A percentile compares a stretch with the other conserved stretches of the same genome.
These are phyloP conservation scores for Phytophthora sojae DNA, from an alignment of 352 stramenopile genomes.

Conservation along the genomic window DNA sequence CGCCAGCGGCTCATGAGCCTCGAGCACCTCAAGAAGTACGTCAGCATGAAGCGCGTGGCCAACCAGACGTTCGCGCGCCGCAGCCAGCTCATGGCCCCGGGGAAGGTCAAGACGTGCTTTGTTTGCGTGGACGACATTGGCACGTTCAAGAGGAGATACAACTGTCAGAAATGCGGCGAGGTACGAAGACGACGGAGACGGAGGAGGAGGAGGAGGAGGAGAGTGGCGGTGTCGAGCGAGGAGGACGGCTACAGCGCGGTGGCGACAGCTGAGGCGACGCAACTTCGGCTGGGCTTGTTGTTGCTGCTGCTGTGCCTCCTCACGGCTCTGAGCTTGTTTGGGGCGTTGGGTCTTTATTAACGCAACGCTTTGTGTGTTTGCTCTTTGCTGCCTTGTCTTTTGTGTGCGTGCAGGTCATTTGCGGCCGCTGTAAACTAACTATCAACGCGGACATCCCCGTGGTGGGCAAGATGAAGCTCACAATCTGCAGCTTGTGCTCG, in stretches of 20 bases:
- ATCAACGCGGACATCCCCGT: conserved; percentile 86
- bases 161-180: conserved; percentile 88
- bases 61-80: conserved; percentile 77
- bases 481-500: conserved; percentile 83
- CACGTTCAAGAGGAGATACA: conserved; percentile 82
- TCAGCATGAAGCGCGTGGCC: conserved; percentile 82
- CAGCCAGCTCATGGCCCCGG: conserved; percentile 66
- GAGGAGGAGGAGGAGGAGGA: conserved; percentile 4
- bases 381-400: conserved; percentile 21
- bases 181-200: conserved; percentile 28
- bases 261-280: not conserved
- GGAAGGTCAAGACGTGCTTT: conserved; percentile 83
- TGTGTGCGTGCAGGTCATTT: conserved; percentile 61
- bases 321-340: not conserved
- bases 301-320: conserved; percentile 15
- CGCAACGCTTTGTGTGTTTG: conserved; percentile 1
- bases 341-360: conserved; percentile 25
- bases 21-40: conserved; percentile 82
- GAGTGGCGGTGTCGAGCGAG: not conserved
- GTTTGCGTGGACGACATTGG: conserved; percentile 85
- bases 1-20: conserved; percentile 74
- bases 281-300: conserved; percentile 5
- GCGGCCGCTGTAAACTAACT: conserved; percentile 70
- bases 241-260: not conserved
- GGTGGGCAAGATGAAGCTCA: conserved; percentile 88